These are phyloP conservation scores for Mimosa bimucronata DNA, from an alignment of 306 rosid genomes.

Conservation along the genomic window DNA sequence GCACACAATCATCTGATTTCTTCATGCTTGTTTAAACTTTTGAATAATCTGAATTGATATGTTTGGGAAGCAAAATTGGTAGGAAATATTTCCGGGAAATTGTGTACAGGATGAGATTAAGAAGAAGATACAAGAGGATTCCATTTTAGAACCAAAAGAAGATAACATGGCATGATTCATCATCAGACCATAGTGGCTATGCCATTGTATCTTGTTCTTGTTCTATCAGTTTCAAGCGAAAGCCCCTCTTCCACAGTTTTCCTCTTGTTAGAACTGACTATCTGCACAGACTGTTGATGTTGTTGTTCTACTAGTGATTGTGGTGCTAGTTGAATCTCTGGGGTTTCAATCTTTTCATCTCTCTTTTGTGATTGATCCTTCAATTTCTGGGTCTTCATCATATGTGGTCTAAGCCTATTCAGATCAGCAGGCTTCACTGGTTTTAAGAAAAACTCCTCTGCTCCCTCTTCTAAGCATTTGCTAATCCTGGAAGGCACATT, in stretches of 20 bases:
- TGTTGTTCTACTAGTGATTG: conserved; percentile 38
- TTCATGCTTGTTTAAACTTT: conserved; percentile 13
- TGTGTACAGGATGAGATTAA: conserved; percentile 50
- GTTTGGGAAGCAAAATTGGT: conserved; percentile 63
- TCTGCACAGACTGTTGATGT: conserved; percentile 46
- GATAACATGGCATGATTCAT: conserved; percentile 38
- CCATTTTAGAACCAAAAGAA: conserved; percentile 42
- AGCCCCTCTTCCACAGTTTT: conserved; percentile 76
- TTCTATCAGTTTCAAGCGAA: conserved; percentile 86
- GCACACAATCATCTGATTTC: conserved; percentile 27
- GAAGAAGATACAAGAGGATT: conserved; percentile 41
- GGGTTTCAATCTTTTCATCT: conserved; percentile 40
- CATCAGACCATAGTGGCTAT: conserved; percentile 71
- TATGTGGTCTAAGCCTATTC: conserved; percentile 69
- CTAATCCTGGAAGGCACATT: conserved; percentile 90
- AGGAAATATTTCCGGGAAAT: conserved; percentile 58
- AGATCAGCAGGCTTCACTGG: conserved; percentile 82
- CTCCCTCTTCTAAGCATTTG: conserved; percentile 97
- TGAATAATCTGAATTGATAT: conserved; percentile 22
- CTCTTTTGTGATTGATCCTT: conserved; percentile 50
- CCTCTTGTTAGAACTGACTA: conserved; percentile 69
- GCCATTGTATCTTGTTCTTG: conserved; percentile 82
- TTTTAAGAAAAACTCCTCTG: conserved; percentile 92
- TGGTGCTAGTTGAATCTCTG: conserved; percentile 34
- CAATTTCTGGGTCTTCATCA: conserved; percentile 64